A percentile compares a stretch with the other conserved stretches of the same genome.
Evolutionary conservation across 2,329 filamentous ascomycete genomes (phyloP).

Genomic region (Cladosporium sp.): DNA sequence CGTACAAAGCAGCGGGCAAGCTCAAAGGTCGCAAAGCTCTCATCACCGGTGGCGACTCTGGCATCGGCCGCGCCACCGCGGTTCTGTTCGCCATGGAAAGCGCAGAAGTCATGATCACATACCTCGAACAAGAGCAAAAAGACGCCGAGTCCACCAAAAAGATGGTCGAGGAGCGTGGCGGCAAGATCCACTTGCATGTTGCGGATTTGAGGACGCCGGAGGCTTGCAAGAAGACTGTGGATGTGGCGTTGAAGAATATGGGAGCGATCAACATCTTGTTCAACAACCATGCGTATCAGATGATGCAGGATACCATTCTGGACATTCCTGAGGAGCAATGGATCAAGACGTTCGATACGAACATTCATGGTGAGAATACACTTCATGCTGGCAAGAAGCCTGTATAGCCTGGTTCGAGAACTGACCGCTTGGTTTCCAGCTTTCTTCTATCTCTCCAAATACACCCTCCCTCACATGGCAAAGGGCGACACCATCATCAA

Average conservation of each 20-base stretch:
- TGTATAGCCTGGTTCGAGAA: background rate
- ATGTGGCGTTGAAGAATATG: conserved; percentile 62
- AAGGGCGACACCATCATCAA: conserved; percentile 77
- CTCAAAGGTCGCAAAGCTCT: conserved; percentile 70
- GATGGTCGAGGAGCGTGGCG: conserved; percentile 63
- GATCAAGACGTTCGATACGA: conserved; percentile 74
- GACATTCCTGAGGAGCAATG: conserved; percentile 76
- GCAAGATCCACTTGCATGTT: conserved; percentile 60
- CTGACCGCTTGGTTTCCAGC: conserved; percentile 18
- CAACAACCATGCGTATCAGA: conserved; percentile 70
- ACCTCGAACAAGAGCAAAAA: conserved; percentile 69
- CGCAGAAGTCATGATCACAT: conserved; percentile 67
- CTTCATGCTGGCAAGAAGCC: conserved; percentile 34
- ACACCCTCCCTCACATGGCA: conserved; percentile 69
- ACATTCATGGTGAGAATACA: conserved; percentile 58
- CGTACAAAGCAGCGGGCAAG: conserved; percentile 72
- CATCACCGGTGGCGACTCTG: conserved; percentile 77
- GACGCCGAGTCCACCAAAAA: conserved; percentile 73
- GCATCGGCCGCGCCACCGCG: conserved; percentile 72
- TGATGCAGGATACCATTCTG: conserved; percentile 67
- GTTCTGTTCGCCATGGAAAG: conserved; percentile 79
- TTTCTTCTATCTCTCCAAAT: conserved; percentile 77
- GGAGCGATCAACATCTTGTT: conserved; percentile 69
- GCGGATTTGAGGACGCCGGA: conserved; percentile 62
- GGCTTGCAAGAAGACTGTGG: conserved; percentile 67